phyloP scores from a whole-genome alignment of 2,329 filamentous ascomycete genomes.

The Aspergillus melleus region DNA sequence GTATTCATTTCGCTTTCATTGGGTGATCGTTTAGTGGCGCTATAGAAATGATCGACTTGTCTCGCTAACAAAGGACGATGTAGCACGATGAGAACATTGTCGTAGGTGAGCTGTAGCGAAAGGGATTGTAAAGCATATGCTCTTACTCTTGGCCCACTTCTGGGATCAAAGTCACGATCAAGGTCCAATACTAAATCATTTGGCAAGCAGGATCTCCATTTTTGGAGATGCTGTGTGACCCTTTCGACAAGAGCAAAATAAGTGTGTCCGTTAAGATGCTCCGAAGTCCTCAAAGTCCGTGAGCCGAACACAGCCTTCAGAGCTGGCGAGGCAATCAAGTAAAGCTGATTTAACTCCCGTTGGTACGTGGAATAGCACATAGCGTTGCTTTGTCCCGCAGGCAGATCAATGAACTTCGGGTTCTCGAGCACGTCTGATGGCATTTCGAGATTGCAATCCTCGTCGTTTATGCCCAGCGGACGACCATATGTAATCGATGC shows the following conservation, averaged over 20 bases:
- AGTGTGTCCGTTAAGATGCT: constrained; percentile 18
- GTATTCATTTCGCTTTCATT: too few relatives aligned
- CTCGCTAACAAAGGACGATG: constrained; percentile 45
- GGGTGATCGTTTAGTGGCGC: not conserved
- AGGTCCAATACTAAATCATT: constrained; percentile 20
- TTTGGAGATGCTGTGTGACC: constrained; percentile 20
- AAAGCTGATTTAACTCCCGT: constrained; percentile 25
- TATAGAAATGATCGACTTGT: constrained; percentile 33
- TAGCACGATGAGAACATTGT: constrained; percentile 46
- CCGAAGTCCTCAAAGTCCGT: constrained; percentile 19
- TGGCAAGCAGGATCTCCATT: constrained; percentile 19
- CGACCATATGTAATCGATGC: constrained; percentile 44
- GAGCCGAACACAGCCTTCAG: constrained; percentile 27
- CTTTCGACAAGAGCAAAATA: constrained; percentile 19
- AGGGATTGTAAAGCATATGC: constrained; percentile 38
- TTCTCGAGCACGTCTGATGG: constrained; percentile 36
- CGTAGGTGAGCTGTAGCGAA: constrained; percentile 46
- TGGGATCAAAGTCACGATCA: constrained; percentile 15
- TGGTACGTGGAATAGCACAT: constrained; percentile 27
- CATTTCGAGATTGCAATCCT: constrained; percentile 38
- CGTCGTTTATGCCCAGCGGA: constrained; percentile 45
- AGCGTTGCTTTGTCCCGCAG: not conserved
- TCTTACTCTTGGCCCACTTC: constrained; percentile 9
- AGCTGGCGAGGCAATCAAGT: constrained; percentile 24
- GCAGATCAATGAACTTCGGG: constrained; percentile 23